Conservation (phyloP, 2,329 filamentous ascomycete genomes). For the Penicillium sp. region DNA sequence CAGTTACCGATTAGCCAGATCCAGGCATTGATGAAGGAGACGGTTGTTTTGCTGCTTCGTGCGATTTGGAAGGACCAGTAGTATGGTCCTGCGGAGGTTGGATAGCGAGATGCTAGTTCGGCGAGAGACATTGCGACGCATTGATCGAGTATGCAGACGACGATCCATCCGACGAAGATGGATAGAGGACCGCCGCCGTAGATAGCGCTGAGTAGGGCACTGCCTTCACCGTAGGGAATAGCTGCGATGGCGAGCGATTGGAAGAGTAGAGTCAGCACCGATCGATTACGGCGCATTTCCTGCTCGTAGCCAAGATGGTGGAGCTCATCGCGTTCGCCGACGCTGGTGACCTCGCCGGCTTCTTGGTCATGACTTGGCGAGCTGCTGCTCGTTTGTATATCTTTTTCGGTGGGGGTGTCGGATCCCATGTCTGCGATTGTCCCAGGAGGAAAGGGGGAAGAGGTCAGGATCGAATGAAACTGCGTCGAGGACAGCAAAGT, state of each 20-base stretch:
- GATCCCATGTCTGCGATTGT: neutral
- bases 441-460: neutral
- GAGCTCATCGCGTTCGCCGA: constrained; percentile 42
- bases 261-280: constrained; percentile 65
- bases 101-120: constrained; percentile 60
- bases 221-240: constrained; percentile 61
- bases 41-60: constrained; percentile 49
- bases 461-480: neutral
- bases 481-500: neutral
- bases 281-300: constrained; percentile 64
- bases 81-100: constrained; percentile 60
- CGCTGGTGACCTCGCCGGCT: constrained; percentile 24
- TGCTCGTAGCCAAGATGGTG: constrained; percentile 63
- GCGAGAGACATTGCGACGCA: constrained; percentile 59
- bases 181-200: constrained; percentile 58
- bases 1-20: constrained; percentile 37
- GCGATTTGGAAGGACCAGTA: constrained; percentile 61
- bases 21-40: constrained; percentile 62
- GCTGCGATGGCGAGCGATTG: constrained; percentile 67
- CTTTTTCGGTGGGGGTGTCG: constrained; percentile 16
- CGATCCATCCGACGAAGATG: constrained; percentile 64
- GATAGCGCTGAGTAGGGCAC: constrained; percentile 49
- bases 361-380: constrained; percentile 20
- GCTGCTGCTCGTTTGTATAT: neutral
- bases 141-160: constrained; percentile 60